phyloP scores from a whole-genome alignment of 1,139 yeast genomes.

The Geotrichum bryndzae region DNA sequence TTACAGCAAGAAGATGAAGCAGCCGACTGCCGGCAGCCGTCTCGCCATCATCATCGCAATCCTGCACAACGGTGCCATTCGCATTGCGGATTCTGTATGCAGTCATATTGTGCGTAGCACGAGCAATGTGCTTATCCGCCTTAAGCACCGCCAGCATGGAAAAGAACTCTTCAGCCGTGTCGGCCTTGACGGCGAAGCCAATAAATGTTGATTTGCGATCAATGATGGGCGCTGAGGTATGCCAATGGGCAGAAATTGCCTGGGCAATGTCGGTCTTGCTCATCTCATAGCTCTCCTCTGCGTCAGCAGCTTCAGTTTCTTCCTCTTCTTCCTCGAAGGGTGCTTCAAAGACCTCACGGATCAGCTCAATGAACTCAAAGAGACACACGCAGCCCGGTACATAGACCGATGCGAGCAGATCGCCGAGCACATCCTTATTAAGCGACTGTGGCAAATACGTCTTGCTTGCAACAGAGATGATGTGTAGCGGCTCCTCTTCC shows the following conservation, averaged over 20 bases:
- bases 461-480: conserved; percentile 34
- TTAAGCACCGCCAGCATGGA: conserved; percentile 47
- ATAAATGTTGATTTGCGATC: conserved; percentile 86
- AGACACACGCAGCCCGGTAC: conserved; percentile 63
- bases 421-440: conserved; percentile 40
- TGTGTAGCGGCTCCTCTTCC: conserved; percentile 43
- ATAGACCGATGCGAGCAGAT: conserved; percentile 47
- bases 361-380: conserved; percentile 67
- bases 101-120: conserved; percentile 74
- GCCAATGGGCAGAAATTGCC: conserved; percentile 65
- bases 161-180: conserved; percentile 60
- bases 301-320: conserved; percentile 12
- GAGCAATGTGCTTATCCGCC: conserved; percentile 58
- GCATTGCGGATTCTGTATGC: conserved; percentile 70
- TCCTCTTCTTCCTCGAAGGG: conserved; percentile 24
- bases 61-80: conserved; percentile 56
- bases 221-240: conserved; percentile 61
- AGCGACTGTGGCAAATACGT: conserved; percentile 41
- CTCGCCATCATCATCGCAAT: conserved; percentile 96
- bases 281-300: conserved; percentile 19
- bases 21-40: conserved; percentile 91
- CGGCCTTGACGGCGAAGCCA: conserved; percentile 56
- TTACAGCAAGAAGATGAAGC: conserved; percentile 65
- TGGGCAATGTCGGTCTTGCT: conserved; percentile 25
- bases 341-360: conserved; percentile 39